phyloP scores from a whole-genome alignment of 2,329 filamentous ascomycete genomes.

The Neonectria magnoliae region DNA sequence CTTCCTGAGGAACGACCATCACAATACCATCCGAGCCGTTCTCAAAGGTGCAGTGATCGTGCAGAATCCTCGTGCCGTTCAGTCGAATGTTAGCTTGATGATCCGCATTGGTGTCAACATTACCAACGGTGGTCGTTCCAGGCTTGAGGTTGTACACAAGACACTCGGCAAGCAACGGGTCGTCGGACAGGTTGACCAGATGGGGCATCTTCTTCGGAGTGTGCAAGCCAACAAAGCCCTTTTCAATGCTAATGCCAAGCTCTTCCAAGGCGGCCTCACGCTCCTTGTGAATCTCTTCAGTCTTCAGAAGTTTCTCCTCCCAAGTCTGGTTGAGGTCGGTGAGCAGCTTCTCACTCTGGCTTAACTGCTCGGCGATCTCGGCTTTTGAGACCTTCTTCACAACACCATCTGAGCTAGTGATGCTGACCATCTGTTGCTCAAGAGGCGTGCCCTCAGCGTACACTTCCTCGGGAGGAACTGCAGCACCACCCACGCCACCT shows the following conservation, averaged over 20 bases:
- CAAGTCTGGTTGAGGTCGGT: slow-evolving; percentile 97
- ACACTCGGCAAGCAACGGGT: slow-evolving; percentile 93
- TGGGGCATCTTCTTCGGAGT: slow-evolving; percentile 99
- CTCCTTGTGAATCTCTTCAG: slow-evolving; percentile 97
- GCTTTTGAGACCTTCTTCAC: slow-evolving; percentile 98
- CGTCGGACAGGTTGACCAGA: slow-evolving; percentile 96
- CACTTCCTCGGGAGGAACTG: slow-evolving; percentile 75
- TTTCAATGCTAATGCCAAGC: slow-evolving; percentile 97
- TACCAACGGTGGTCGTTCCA: slow-evolving; percentile 91
- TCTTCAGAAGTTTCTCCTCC: slow-evolving; percentile 96
- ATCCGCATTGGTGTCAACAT: slow-evolving; percentile 83
- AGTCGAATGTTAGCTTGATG: slow-evolving; percentile 87
- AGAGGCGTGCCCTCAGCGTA: slow-evolving; percentile 93
- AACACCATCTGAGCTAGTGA: slow-evolving; percentile 83
- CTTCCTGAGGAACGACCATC: slow-evolving; percentile 87
- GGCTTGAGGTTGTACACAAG: slow-evolving; percentile 98
- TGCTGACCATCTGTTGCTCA: slow-evolving; percentile 96
- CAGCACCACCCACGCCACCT: slow-evolving; percentile 58
- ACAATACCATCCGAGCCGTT: slow-evolving; percentile 88
- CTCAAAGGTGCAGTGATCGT: slow-evolving; percentile 93
- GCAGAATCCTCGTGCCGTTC: slow-evolving; percentile 91
- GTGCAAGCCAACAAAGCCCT: slow-evolving; percentile 93
- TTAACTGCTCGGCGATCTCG: slow-evolving; percentile 95
- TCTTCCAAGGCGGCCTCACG: slow-evolving; percentile 95
- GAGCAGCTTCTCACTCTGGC: slow-evolving; percentile 95